Base-by-base conservation (phyloP, 1,284 basidiomycete species). In the Lentinus polychrous region DNA sequence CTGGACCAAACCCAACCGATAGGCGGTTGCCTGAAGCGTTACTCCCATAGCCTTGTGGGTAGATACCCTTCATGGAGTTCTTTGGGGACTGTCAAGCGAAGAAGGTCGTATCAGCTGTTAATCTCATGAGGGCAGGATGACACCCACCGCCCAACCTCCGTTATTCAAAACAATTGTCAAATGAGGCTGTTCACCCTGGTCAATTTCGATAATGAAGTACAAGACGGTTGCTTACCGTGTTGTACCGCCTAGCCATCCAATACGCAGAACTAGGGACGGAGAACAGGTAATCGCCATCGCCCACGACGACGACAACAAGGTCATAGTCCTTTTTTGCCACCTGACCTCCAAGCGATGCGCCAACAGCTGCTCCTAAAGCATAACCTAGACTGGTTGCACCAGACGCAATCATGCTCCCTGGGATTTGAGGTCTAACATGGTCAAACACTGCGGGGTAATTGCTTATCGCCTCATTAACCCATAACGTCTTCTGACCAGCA, bases 141-240 rank as follows among this genome's bases (percentile, higher is more conserved):
- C 38, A 60, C 69, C 56, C 49, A 78, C 78, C 57, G 70, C 78
- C 81, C 82, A 85, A 0, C 82, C 81, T 2, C 82, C 82, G 49
- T 87, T 87, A 59, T 86, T 86, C 23, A 87, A 62, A 0, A 87
- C 68, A 52, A 87, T 67, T 0, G 83, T 86, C 20, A 87, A 62
- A 66, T 83, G 86, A 0, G 84, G 84, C 82, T 85, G 52, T 17
- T 8, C 6, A 14, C 6, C 17, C 10, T 10, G 17, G 48, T 41
- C 17, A 22, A 31, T 15, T 32, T 36, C 32, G 32, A 22, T n/a
- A n/a, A n/a, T n/a, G 8, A 23, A 7, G n/a, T 18, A 14, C 11
- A 35, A 18, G 14, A 32, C n/a, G 10, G 38, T 31, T 33, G 63
- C 76, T 54, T 49, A 83, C 82, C 31, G 83, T 80, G 22, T 79